Evolutionary conservation across 345 rosid genomes (phyloP).

Genomic region (Eutrema yunnanense): DNA sequence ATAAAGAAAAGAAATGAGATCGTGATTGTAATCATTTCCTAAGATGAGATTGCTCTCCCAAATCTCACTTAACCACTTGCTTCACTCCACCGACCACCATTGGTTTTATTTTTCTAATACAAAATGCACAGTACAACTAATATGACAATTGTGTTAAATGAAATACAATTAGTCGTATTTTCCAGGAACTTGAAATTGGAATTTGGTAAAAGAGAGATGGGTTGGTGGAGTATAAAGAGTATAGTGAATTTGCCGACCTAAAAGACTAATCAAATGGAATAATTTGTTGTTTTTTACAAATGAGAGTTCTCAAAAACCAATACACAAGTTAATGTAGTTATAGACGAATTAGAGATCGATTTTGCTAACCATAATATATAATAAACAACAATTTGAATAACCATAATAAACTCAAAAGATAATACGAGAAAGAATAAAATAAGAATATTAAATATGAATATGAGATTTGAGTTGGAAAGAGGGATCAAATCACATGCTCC

Average conservation of each 20-base stretch:
- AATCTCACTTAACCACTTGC: conserved; percentile 15
- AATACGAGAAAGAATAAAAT: background rate
- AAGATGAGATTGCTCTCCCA: conserved; percentile 5
- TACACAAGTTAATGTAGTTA: too few species aligned
- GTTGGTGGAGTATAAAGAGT: background rate
- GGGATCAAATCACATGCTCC: conserved; percentile 31
- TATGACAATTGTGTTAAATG: background rate
- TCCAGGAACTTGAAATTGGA: background rate
- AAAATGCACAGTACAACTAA: background rate
- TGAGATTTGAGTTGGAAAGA: conserved; percentile 32
- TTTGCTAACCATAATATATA: too few species aligned
- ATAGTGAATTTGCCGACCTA: background rate
- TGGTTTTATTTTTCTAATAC: background rate
- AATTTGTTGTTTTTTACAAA: too few species aligned
- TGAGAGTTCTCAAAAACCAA: too few species aligned
- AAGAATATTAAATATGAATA: background rate
- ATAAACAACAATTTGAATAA: too few species aligned
- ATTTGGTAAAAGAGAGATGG: too few species aligned
- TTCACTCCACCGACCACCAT: background rate
- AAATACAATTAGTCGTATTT: background rate
- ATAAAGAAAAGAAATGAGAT: conserved; percentile 14
- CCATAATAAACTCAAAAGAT: background rate
- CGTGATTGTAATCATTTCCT: conserved; percentile 26
- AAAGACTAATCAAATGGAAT: too few species aligned
- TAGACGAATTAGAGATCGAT: too few species aligned